Conservation (phyloP, 2,329 filamentous ascomycete genomes). For the Cladophialophora carrionii region DNA sequence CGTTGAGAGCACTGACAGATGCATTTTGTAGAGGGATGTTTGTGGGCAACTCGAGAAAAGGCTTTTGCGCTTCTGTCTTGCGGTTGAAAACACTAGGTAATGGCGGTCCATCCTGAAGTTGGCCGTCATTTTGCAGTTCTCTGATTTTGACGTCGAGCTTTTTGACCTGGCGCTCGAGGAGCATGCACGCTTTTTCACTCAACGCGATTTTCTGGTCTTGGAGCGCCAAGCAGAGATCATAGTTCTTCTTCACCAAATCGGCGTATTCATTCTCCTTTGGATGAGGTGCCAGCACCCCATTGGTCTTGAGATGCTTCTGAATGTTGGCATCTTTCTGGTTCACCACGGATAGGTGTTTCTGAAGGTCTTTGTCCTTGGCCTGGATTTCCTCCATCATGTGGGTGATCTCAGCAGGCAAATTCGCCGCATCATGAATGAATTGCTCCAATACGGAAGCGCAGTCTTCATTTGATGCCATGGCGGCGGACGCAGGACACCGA, state of each 20-base stretch:
- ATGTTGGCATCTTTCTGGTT: conserved; percentile 62
- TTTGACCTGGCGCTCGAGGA: conserved; percentile 67
- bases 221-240: conserved; percentile 60
- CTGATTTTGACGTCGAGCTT: conserved; percentile 65
- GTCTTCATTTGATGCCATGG: conserved; percentile 60
- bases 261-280: conserved; percentile 66
- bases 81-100: conserved; percentile 63
- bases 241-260: conserved; percentile 61
- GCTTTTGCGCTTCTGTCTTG: conserved; percentile 52
- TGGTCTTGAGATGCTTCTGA: conserved; percentile 68
- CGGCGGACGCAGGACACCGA: background rate
- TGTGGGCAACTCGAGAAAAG: conserved; percentile 54
- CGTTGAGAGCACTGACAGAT: conserved; percentile 59
- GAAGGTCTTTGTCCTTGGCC: conserved; percentile 65
- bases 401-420: conserved; percentile 65
- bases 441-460: conserved; percentile 66
- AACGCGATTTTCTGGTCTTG: conserved; percentile 66
- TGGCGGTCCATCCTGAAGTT: conserved; percentile 61
- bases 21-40: conserved; percentile 59
- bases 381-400: conserved; percentile 69
- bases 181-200: conserved; percentile 61
- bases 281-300: conserved; percentile 64
- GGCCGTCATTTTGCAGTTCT: conserved; percentile 61
- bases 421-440: conserved; percentile 67
- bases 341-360: conserved; percentile 61